A percentile compares a stretch with the other conserved stretches of the same genome.
These are phyloP conservation scores for Delonix regia DNA, from an alignment of 306 rosid genomes.

Conservation along the genomic window DNA sequence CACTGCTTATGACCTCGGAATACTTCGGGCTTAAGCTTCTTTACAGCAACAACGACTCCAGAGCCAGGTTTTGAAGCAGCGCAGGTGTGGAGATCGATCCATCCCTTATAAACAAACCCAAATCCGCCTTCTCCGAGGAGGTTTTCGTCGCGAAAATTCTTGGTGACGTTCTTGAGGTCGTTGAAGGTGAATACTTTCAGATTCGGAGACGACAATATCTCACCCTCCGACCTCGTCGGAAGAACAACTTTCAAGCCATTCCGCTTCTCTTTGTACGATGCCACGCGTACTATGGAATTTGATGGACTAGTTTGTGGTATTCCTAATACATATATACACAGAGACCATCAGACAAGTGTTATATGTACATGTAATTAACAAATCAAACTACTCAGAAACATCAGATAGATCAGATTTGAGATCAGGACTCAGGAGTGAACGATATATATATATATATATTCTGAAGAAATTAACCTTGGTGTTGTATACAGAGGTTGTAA, in stretches of 20 bases:
- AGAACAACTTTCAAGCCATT: conserved; percentile 50
- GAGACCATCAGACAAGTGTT: too few species aligned
- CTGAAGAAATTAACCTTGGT: too few species aligned
- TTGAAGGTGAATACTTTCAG: conserved; percentile 69
- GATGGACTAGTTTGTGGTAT: conserved; percentile 55
- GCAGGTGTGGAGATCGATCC: conserved; percentile 73
- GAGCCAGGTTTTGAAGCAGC: conserved; percentile 79
- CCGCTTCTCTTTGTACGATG: conserved; percentile 59
- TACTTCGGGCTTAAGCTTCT: conserved; percentile 91
- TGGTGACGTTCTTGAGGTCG: conserved; percentile 85
- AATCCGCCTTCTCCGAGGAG: conserved; percentile 98
- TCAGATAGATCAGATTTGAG: not conserved
- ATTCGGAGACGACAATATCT: conserved; percentile 82
- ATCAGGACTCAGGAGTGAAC: not conserved
- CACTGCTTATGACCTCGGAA: conserved; percentile 97
- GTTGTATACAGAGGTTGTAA: too few species aligned
- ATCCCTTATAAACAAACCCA: conserved; percentile 91
- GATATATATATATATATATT: too few species aligned
- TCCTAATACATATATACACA: conserved; percentile 35
- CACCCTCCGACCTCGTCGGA: conserved; percentile 85
- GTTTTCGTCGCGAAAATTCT: conserved; percentile 83
- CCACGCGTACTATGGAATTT: conserved; percentile 48
- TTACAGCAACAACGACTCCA: conserved; percentile 90
- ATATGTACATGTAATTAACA: too few species aligned
- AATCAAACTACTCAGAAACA: not conserved